These are phyloP conservation scores for Ochetophila trinervis DNA, from an alignment of 306 rosid species.

Conservation along the genomic window DNA sequence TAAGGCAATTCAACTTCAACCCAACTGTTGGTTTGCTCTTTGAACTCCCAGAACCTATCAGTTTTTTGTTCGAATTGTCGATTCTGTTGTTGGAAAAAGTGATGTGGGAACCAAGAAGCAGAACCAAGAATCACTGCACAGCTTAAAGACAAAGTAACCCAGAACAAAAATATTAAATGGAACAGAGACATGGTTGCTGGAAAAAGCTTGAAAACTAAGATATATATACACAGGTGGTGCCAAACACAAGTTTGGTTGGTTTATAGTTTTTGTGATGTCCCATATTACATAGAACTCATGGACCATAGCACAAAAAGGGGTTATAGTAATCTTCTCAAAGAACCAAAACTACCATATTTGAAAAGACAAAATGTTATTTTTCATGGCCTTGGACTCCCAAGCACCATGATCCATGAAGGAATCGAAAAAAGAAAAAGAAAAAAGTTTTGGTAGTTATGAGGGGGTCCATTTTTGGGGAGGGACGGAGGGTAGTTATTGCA, in stretches of 20 bases:
- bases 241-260: slow-evolving; percentile 22
- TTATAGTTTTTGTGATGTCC: slow-evolving; percentile 29
- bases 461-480: slow-evolving; percentile 29
- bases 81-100: slow-evolving; percentile 36
- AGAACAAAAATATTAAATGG: slow-evolving; percentile 43
- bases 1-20: slow-evolving; percentile 72
- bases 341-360: slow-evolving; percentile 11
- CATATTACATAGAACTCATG: slow-evolving; percentile 18
- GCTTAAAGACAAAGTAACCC: slow-evolving; percentile 38
- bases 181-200: slow-evolving; percentile 52
- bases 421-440: background rate
- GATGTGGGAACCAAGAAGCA: slow-evolving; percentile 55
- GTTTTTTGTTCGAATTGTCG: slow-evolving; percentile 66
- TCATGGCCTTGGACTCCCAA: slow-evolving; percentile 13
- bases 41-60: slow-evolving; percentile 76
- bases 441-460: background rate
- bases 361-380: background rate
- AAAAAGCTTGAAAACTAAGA: slow-evolving; percentile 21
- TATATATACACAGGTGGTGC: slow-evolving; percentile 19
- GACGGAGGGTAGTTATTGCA: slow-evolving; percentile 25
- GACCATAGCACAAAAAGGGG: slow-evolving; percentile 29
- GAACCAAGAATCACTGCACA: slow-evolving; percentile 31
- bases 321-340: slow-evolving; percentile 18
- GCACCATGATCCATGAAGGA: slow-evolving; percentile 7
- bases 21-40: slow-evolving; percentile 66